Evolutionary conservation across 169 alveolate species (phyloP), one percentile per base, ranked within the genome.

Genomic region (Eimeria necatrix): DNA sequence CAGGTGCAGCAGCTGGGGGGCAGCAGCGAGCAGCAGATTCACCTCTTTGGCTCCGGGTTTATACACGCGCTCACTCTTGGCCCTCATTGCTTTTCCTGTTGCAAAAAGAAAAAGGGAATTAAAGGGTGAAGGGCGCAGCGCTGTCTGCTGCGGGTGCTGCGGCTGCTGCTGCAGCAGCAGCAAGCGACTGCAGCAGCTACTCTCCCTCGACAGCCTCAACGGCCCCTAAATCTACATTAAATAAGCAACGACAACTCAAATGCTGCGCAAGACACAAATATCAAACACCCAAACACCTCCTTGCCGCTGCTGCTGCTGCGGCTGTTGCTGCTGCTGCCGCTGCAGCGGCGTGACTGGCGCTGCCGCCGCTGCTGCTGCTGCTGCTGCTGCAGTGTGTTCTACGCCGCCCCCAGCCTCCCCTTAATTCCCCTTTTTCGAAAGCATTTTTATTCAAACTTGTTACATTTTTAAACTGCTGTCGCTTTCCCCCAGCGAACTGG

Each of bases 11-110:
- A 6, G 84, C 84, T 12, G 74, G 52, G 46, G 52, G 46, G 53
- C 56, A 73, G 84, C 84, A 22, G 51, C 84, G 41, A 73, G 84
- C 49, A 73, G 51, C 84, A 73, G 12, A 24, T 16, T 51, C 41
- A 90, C 94, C 94, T 90, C 94, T 53, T 90, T 90, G 46, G 94
- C 94, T 6, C 94, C 94, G 8, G 94, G 94, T 89, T 90, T 90
- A 51, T 90, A 90, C 46, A 90, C 94, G 88, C 94, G 94, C 26
- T 90, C 94, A 49, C 94, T 90, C 88, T 90, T 90, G 14, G 94
- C 94, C 80, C 94, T 73, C 94, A 90, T 90, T 78, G 87, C 60
- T 48, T 49, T 61, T 46, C 32, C 12, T n/a, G 26, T 12, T 78
- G 14, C 0, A 78, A 78, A 78, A 78, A 32, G 41, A 32, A 46